Conservation (phyloP, 805 yeast genomes). For the Cephaloascus fragrans region DNA sequence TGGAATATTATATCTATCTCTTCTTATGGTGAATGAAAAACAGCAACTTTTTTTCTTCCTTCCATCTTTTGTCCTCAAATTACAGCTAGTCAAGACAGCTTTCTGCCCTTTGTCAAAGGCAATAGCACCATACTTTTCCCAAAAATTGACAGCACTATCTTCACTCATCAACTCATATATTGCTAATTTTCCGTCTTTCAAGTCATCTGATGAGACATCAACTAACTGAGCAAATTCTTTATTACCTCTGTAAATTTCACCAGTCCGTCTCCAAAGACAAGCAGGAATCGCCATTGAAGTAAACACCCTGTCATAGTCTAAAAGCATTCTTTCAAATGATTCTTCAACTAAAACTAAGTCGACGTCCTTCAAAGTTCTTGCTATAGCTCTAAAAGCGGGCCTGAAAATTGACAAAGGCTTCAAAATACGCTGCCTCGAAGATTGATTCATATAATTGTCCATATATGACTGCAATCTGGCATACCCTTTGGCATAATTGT, state of each 20-base stretch:
- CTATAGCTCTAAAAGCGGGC: slow-evolving; percentile 91
- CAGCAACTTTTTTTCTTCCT: slow-evolving; percentile 77
- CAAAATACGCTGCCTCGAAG: slow-evolving; percentile 75
- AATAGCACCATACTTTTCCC: slow-evolving; percentile 96
- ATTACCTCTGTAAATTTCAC: slow-evolving; percentile 91
- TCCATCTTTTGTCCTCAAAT: slow-evolving; percentile 74
- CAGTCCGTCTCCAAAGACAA: slow-evolving; percentile 94
- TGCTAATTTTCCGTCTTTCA: slow-evolving; percentile 86
- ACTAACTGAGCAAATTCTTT: slow-evolving; percentile 93
- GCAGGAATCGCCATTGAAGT: slow-evolving; percentile 98
- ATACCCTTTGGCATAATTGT: slow-evolving; percentile 89
- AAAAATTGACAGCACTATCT: slow-evolving; percentile 91
- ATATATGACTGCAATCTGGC: slow-evolving; percentile 82
- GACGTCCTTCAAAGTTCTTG: slow-evolving; percentile 80
- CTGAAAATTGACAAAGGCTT: slow-evolving; percentile 79
- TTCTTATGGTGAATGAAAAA: slow-evolving; percentile 84
- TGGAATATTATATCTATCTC: slow-evolving; percentile 91
- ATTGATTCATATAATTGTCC: slow-evolving; percentile 84
- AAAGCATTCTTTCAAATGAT: slow-evolving; percentile 83
- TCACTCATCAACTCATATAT: slow-evolving; percentile 92
- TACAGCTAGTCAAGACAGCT: slow-evolving; percentile 89
- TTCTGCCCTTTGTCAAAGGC: slow-evolving; percentile 95
- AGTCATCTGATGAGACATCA: slow-evolving; percentile 80
- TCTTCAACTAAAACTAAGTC: slow-evolving; percentile 91
- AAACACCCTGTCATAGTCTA: slow-evolving; percentile 90